Percentiles rank a stretch among this genome's conserved stretches.
Conservation (phyloP, 139 green algal genomes). For the Chlamydomonas sphaeroides region DNA sequence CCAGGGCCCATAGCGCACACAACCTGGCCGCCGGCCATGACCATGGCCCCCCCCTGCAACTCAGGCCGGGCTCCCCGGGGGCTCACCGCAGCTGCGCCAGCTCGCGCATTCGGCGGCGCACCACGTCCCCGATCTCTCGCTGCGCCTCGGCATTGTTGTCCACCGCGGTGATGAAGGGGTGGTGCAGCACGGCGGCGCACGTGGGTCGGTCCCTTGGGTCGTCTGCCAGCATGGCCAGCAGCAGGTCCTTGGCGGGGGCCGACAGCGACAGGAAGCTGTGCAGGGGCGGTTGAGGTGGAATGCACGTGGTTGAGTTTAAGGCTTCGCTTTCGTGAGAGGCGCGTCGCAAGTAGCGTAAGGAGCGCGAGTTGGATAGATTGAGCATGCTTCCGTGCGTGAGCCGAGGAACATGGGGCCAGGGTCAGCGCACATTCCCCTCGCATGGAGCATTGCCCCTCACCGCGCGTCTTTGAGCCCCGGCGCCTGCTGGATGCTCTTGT, state of each 20-base stretch:
- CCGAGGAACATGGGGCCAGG: too few species aligned
- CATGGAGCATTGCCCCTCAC: neutral
- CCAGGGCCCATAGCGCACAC: too few species aligned
- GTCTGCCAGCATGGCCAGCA: constrained; percentile 17
- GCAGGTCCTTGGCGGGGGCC: neutral
- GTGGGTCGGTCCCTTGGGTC: neutral
- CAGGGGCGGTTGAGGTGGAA: neutral
- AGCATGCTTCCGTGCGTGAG: too few species aligned
- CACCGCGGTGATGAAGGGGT: constrained; percentile 29
- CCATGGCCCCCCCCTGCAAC: neutral
- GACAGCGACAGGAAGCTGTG: constrained; percentile 25
- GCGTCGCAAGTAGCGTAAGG: too few species aligned
- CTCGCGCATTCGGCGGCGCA: constrained; percentile 14
- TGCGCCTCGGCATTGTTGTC: constrained; percentile 19
- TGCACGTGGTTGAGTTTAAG: too few species aligned
- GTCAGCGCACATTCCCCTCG: too few species aligned
- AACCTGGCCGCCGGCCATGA: too few species aligned
- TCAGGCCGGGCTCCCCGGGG: neutral
- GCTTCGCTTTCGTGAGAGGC: too few species aligned
- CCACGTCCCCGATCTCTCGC: constrained; percentile 9
- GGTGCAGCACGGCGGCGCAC: neutral
- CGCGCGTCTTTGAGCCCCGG: constrained; percentile 39
- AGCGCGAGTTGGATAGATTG: too few species aligned
- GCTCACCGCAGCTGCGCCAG: constrained; percentile 21
- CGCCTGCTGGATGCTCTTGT: constrained; percentile 29